Conservation (phyloP, 2,329 filamentous ascomycete species). For the Arthrocladium fulminans region DNA sequence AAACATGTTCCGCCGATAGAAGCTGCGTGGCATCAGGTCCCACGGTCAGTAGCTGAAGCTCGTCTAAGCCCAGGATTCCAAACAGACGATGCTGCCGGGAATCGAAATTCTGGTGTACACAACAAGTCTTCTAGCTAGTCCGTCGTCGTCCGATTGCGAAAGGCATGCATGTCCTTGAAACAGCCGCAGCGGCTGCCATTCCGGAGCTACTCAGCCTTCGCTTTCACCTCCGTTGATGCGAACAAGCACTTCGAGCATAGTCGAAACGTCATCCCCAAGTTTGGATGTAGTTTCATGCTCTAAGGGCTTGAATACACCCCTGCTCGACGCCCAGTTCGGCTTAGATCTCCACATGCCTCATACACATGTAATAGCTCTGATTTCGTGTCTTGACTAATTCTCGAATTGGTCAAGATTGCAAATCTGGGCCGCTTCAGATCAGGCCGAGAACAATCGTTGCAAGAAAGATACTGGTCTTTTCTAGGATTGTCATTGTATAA, state of each 20-base stretch:
- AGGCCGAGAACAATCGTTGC: constrained; percentile 1
- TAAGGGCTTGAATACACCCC: not conserved
- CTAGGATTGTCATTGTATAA: constrained; percentile 5
- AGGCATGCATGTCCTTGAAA: not conserved
- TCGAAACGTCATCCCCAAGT: not conserved
- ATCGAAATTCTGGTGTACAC: not conserved
- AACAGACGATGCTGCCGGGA: not conserved
- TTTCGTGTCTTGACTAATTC: not conserved
- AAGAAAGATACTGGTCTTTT: constrained; percentile 7
- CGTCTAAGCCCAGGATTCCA: not conserved
- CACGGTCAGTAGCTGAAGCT: not conserved
- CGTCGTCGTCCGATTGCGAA: not conserved
- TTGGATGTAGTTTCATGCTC: not conserved
- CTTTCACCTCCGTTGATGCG: not conserved
- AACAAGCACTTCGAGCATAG: not conserved
- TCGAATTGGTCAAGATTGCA: not conserved
- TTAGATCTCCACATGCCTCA: not conserved
- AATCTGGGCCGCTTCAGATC: not conserved
- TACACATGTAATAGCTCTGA: not conserved
- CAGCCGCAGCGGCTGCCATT: not conserved
- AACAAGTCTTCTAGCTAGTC: not conserved
- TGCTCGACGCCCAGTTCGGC: not conserved
- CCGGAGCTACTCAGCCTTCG: not conserved
- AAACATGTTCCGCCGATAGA: not conserved
- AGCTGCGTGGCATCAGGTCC: constrained; percentile 5